Evolutionary conservation across 129 eudicot genomes (phyloP).

Genomic region (Kitagawia praeruptora): DNA sequence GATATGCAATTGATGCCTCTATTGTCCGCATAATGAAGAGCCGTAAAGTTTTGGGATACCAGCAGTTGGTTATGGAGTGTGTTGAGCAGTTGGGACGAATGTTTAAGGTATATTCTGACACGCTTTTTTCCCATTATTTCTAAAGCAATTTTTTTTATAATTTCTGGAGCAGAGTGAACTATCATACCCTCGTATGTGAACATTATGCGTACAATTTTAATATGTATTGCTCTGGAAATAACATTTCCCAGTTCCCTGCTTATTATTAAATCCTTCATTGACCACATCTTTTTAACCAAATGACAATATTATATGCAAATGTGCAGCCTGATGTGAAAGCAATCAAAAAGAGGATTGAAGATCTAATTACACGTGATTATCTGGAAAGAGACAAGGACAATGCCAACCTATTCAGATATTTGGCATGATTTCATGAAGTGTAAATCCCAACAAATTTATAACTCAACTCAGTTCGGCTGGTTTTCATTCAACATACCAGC

Average conservation of each 20-base stretch:
- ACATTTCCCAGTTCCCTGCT: no score
- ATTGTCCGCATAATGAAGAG: constrained; percentile 72
- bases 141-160: no score
- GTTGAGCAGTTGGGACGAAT: constrained; percentile 54
- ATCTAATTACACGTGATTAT: constrained; percentile 52
- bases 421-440: constrained; percentile 26
- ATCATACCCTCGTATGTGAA: no score
- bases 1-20: constrained; percentile 56
- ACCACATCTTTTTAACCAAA: not conserved
- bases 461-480: not conserved
- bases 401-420: constrained; percentile 40
- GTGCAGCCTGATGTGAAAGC: constrained; percentile 55
- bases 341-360: constrained; percentile 56
- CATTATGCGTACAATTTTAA: no score
- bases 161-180: no score
- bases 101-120: constrained; percentile 6
- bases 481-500: not conserved
- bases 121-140: not conserved
- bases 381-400: constrained; percentile 54
- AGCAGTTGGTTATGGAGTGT: constrained; percentile 56
- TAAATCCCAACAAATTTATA: not conserved
- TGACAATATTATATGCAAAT: not conserved
- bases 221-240: no score
- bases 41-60: constrained; percentile 42
- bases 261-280: not conserved